Percentiles rank a stretch among this genome's conserved stretches.
phyloP scores from a whole-genome alignment of 129 eudicot species.

The Tagetes patula region DNA sequence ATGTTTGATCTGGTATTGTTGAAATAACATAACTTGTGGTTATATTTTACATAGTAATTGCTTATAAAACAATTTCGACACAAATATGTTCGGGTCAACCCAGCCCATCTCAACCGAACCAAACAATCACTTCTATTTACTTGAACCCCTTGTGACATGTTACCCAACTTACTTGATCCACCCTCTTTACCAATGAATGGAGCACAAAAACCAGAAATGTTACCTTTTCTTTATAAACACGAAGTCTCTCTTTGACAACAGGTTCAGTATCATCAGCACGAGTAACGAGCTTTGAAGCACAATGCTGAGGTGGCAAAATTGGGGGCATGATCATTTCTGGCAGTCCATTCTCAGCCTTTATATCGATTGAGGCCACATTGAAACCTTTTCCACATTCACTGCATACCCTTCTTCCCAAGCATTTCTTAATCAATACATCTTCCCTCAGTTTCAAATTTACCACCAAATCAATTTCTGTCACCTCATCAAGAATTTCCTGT shows the following conservation, averaged over 20 bases:
- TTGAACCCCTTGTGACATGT: not conserved
- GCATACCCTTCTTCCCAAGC: constrained; percentile 88
- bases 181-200: too few species aligned
- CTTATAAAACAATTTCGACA: not conserved
- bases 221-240: constrained; percentile 78
- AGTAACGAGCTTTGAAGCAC: constrained; percentile 77
- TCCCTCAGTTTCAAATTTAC: constrained; percentile 85
- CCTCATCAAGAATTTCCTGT: constrained; percentile 79
- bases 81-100: not conserved
- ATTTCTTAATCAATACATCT: constrained; percentile 69
- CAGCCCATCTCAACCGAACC: not conserved
- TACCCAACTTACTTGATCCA: not conserved
- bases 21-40: not conserved
- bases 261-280: constrained; percentile 84
- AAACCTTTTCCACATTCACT: constrained; percentile 40
- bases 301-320: constrained; percentile 69
- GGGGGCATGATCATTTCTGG: constrained; percentile 62
- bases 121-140: too few species aligned
- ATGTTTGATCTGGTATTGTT: not conserved
- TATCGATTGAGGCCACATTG: constrained; percentile 72
- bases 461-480: constrained; percentile 83
- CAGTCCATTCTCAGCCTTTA: constrained; percentile 43
- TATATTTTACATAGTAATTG: not conserved
- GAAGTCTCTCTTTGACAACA: constrained; percentile 56
- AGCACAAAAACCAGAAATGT: not conserved